Evolutionary conservation across 495 filamentous ascomycete genomes (phyloP), one percentile per base, ranked within the genome.

Genomic region (Astrothelium subdiscretum): DNA sequence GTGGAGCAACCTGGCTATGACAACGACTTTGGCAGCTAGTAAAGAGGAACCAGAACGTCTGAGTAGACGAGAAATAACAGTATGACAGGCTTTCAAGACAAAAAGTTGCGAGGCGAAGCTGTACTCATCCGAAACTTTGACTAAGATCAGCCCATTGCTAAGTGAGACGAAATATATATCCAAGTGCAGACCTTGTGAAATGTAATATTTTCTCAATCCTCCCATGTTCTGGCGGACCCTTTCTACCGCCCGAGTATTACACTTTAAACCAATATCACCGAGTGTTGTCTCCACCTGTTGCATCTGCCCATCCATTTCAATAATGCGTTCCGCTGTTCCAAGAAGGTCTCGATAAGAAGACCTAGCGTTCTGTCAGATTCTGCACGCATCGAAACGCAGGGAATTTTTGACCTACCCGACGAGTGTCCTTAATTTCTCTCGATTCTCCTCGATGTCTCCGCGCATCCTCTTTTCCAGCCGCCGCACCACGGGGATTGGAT

Each of bases 251-350:
- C 83, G 76, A 22, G 87, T 81, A 59, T 94, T 92, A 73, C 94
- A 97, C 58, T 83, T 80, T 44, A 80, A 79, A 57, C 90, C 91
- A 74, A 95, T 84, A 54, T 82, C 81, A 20, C 80, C 80, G 60
- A 97, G 74, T 26, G 80, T 81, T 0, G 77, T 73, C 71, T 96
- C 91, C 24, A 90, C 87, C 18, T 80, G 70, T 58, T 87, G 80
- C 74, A 94, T 92, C 64, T 90, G 82, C 12, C 69, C 73, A 51
- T 91, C 86, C 92, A 98, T 97, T 57, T 84, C 79, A 31, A 97
- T 85, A 68, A 98, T 98, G 27, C 85, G 83, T 70, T 96, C 91
- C 31, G 94, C 94, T 0, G 95, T 97, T 54, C 88, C 89, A 22
- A 98, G 84, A 12, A 97, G 83, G 65, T 95, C 90, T 69, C 94